phyloP scores from a whole-genome alignment of 805 yeast genomes.

The Ogataea methylovora region DNA sequence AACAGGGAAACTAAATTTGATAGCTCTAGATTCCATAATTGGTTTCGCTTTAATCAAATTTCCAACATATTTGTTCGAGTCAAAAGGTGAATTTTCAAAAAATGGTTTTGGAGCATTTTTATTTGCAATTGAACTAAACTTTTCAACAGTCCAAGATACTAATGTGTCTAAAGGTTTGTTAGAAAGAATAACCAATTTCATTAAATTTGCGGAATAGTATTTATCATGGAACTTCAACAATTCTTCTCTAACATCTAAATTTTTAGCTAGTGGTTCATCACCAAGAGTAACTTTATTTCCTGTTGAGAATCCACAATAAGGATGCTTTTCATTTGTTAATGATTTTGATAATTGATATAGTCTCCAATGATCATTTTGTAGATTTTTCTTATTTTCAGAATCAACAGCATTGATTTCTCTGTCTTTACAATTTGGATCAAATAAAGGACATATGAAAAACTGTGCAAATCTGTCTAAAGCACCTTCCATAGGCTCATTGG shows the following conservation, averaged over 20 bases:
- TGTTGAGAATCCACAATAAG: constrained; percentile 82
- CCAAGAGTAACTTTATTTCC: constrained; percentile 78
- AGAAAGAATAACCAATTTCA: constrained; percentile 83
- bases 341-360: constrained; percentile 76
- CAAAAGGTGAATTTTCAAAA: constrained; percentile 40
- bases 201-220: constrained; percentile 77
- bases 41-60: constrained; percentile 65
- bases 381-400: constrained; percentile 89
- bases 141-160: constrained; percentile 60
- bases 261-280: constrained; percentile 48
- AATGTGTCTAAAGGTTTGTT: constrained; percentile 69
- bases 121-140: constrained; percentile 59
- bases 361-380: constrained; percentile 88
- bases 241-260: constrained; percentile 73
- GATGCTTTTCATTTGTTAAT: constrained; percentile 67
- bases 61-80: constrained; percentile 39
- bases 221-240: constrained; percentile 64
- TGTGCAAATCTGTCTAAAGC: constrained; percentile 92
- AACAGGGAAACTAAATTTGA: constrained; percentile 62
- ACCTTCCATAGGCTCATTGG: constrained; percentile 68
- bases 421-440: constrained; percentile 66
- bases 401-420: constrained; percentile 93
- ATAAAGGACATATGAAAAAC: constrained; percentile 82
- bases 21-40: constrained; percentile 66
- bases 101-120: constrained; percentile 34